A percentile compares a stretch with the other conserved stretches of the same genome.
phyloP scores from a whole-genome alignment of 1,284 basidiomycete species.

The Rhizoctonia solani region DNA sequence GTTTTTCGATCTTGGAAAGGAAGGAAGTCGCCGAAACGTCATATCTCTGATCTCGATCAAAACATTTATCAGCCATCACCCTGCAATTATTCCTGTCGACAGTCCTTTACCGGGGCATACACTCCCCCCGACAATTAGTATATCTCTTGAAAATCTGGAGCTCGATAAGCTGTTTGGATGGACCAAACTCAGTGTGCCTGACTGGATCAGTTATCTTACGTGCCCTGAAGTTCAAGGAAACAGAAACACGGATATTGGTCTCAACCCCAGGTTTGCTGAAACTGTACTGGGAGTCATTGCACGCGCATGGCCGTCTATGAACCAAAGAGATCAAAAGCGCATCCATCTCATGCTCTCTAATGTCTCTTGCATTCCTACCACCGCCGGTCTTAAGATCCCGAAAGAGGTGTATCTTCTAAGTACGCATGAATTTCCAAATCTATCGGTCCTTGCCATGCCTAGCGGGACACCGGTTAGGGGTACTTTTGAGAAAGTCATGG shows the following conservation, averaged over 20 bases:
- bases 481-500: conserved; percentile 63
- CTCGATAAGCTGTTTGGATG: conserved; percentile 73
- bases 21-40: too few species aligned
- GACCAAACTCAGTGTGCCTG: conserved; percentile 74
- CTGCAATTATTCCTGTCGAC: conserved; percentile 81
- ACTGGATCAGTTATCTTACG: conserved; percentile 75
- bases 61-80: conserved; percentile 80
- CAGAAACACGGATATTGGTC: conserved; percentile 54
- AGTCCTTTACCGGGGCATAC: conserved; percentile 81
- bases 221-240: conserved; percentile 54
- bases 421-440: conserved; percentile 85
- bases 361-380: conserved; percentile 80
- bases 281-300: conserved; percentile 72
- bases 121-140: conserved; percentile 72
- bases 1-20: too few species aligned
- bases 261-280: conserved; percentile 80
- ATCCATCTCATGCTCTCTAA: conserved; percentile 61
- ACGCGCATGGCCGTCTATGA: conserved; percentile 75
- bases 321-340: conserved; percentile 60
- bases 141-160: conserved; percentile 60
- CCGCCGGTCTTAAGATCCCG: conserved; percentile 74
- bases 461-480: conserved; percentile 71
- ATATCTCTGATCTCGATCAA: conserved; percentile 71
- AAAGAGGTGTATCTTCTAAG: conserved; percentile 85
- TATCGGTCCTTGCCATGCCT: conserved; percentile 79